These are phyloP conservation scores for Nicotiana rustica DNA, from an alignment of 305 asterid genomes.

Conservation along the genomic window DNA sequence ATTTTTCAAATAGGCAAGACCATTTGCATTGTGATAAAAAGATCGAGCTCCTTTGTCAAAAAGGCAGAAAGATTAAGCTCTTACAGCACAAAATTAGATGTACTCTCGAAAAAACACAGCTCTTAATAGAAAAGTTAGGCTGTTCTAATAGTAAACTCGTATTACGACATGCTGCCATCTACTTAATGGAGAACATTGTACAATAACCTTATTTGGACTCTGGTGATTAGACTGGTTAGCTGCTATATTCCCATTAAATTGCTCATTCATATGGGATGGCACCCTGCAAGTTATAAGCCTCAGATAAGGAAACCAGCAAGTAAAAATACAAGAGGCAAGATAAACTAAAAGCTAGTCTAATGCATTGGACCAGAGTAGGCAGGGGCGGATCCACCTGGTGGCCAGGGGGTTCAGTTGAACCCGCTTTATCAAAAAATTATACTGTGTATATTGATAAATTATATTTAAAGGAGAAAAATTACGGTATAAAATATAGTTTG, in stretches of 20 bases:
- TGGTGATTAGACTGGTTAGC: slow-evolving; percentile 54
- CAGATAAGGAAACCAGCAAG: slow-evolving; percentile 37
- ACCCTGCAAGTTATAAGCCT: slow-evolving; percentile 56
- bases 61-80: background rate
- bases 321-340: slow-evolving; percentile 28
- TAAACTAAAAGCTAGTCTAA: slow-evolving; percentile 24
- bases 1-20: background rate
- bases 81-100: background rate
- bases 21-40: slow-evolving; percentile 2
- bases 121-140: slow-evolving; percentile 16
- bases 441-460: too few relatives aligned
- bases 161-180: slow-evolving; percentile 7
- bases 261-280: slow-evolving; percentile 50
- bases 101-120: background rate
- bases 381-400: too few relatives aligned
- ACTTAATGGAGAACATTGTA: slow-evolving; percentile 6
- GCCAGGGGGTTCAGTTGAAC: too few relatives aligned
- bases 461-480: too few relatives aligned
- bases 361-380: background rate
- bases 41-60: background rate
- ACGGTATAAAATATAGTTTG: too few relatives aligned
- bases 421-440: too few relatives aligned
- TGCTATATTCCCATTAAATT: slow-evolving; percentile 48
- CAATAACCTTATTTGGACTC: slow-evolving; percentile 45
- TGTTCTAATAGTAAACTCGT: background rate